phyloP scores from a whole-genome alignment of 441 rosid genomes.

The Populus hybrid region DNA sequence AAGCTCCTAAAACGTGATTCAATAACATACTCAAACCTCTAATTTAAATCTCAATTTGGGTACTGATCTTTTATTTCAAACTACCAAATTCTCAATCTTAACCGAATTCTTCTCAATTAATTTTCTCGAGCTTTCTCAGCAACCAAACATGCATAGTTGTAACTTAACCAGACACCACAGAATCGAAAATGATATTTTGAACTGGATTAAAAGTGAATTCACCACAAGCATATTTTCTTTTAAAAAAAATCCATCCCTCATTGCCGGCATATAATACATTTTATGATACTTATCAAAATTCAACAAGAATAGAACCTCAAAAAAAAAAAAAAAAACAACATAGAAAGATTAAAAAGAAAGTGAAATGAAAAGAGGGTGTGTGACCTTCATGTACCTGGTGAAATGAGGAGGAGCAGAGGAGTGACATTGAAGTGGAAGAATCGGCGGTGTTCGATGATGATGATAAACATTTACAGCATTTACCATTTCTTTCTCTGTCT shows the following conservation, averaged over 20 bases:
- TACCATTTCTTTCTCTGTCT: constrained; percentile 15
- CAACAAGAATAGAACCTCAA: neutral
- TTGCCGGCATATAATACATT: too few species aligned
- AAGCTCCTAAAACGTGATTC: neutral
- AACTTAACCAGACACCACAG: neutral
- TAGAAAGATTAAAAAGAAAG: neutral
- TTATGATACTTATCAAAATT: too few species aligned
- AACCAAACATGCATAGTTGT: neutral
- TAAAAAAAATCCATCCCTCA: too few species aligned
- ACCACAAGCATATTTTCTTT: neutral
- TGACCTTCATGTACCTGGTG: constrained; percentile 15
- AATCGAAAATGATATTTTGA: neutral
- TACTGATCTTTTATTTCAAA: neutral
- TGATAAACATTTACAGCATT: neutral
- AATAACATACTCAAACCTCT: neutral
- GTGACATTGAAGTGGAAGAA: constrained; percentile 18
- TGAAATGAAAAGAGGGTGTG: neutral
- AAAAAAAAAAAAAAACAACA: neutral
- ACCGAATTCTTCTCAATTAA: neutral
- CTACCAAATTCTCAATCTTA: neutral
- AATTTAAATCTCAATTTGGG: neutral
- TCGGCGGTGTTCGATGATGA: constrained; percentile 13
- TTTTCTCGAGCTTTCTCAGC: neutral
- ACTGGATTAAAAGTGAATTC: neutral
- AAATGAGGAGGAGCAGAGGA: constrained; percentile 20